Evolutionary conservation across 805 yeast species (phyloP).

Genomic region (Candida taoyuanica): DNA sequence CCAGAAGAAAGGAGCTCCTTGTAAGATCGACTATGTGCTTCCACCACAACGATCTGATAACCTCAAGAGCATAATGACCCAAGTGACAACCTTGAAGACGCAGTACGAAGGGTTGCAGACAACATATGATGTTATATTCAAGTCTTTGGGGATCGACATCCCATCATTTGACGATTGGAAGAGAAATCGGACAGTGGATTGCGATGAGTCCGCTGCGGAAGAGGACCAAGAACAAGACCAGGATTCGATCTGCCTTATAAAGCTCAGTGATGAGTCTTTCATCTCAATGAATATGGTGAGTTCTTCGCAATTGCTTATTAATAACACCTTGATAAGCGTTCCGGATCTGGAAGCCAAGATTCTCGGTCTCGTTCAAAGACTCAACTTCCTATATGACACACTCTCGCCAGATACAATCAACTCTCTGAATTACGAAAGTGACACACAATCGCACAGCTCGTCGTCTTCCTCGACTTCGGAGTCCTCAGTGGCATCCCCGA

Average conservation of each 20-base stretch:
- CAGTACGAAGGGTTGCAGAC: slow-evolving; percentile 12
- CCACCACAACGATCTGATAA: slow-evolving; percentile 39
- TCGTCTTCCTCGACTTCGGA: slow-evolving; percentile 11
- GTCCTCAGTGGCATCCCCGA: slow-evolving; percentile 15
- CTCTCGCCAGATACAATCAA: slow-evolving; percentile 6
- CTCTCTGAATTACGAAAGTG: slow-evolving; percentile 10
- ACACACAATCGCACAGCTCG: slow-evolving; percentile 10
- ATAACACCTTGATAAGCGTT: slow-evolving; percentile 14
- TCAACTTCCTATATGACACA: slow-evolving; percentile 5
- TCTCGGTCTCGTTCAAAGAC: slow-evolving; percentile 4
- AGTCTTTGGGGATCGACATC: slow-evolving; percentile 11
- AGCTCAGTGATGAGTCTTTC: slow-evolving; percentile 11
- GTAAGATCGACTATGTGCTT: slow-evolving; percentile 51
- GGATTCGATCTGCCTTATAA: slow-evolving; percentile 11
- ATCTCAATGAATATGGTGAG: slow-evolving; percentile 9
- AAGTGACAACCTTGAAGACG: slow-evolving; percentile 16
- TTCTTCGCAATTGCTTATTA: slow-evolving; percentile 9
- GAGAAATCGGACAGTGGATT: neutral
- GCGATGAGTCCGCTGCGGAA: neutral
- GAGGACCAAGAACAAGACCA: slow-evolving; percentile 5
- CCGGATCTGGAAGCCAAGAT: slow-evolving; percentile 14
- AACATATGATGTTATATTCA: slow-evolving; percentile 12
- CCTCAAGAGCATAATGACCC: slow-evolving; percentile 20
- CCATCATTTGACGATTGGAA: slow-evolving; percentile 21
- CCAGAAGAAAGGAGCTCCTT: slow-evolving; percentile 43